Evolutionary conservation across 83 land plant genomes (phyloP).

Genomic region (Picea engelmannii): DNA sequence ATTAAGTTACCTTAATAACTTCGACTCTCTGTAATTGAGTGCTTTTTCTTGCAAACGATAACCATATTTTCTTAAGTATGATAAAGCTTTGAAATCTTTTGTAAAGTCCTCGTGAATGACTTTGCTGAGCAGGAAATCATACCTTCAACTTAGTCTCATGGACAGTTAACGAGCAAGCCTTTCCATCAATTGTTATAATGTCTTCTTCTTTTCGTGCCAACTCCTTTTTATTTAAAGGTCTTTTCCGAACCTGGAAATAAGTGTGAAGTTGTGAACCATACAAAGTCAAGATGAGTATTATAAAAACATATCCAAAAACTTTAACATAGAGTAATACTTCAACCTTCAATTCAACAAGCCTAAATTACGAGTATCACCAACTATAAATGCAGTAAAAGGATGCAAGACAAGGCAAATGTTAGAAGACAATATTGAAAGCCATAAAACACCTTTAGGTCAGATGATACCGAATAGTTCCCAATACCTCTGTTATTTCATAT

Average conservation of each 20-base stretch:
- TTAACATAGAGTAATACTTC: neutral
- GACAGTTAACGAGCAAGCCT: slow-evolving; percentile 40
- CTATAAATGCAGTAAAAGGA: neutral
- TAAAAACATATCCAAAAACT: neutral
- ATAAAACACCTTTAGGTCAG: neutral
- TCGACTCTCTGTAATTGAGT: no score
- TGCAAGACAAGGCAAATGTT: neutral
- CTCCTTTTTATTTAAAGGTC: slow-evolving; percentile 60
- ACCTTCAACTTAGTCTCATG: slow-evolving; percentile 69
- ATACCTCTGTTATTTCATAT: neutral
- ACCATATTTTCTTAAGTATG: no score
- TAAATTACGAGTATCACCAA: neutral
- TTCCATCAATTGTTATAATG: slow-evolving; percentile 41
- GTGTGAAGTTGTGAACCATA: neutral
- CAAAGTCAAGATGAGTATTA: neutral
- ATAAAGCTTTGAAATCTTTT: no score
- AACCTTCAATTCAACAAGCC: neutral
- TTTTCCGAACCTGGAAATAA: slow-evolving; percentile 45
- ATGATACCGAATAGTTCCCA: neutral
- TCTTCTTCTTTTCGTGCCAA: slow-evolving; percentile 57
- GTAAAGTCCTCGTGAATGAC: no score
- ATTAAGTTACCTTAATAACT: no score
- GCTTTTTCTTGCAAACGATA: no score
- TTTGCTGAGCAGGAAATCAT: neutral
- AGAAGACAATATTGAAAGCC: neutral